A percentile compares a stretch with the other conserved stretches of the same genome.
Conservation (phyloP, 805 yeast species). For the Yarrowia osloensis region DNA sequence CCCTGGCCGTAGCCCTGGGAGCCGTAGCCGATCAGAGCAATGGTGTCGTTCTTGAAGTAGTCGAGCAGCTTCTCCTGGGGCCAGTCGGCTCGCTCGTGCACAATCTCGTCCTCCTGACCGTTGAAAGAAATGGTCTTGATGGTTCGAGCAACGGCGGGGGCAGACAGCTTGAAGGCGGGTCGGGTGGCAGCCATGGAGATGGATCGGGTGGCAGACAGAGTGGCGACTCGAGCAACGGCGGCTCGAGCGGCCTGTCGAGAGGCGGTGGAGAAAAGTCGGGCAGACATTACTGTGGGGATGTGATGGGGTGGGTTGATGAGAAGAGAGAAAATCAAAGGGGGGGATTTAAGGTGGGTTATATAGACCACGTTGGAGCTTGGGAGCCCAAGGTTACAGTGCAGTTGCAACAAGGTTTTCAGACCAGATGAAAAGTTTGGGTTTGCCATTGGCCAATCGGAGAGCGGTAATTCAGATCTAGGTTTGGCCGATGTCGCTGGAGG, state of each 20-base stretch:
- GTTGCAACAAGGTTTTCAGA: background rate
- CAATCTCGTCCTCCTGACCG: constrained; percentile 84
- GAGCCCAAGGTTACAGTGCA: background rate
- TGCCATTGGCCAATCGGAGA: constrained; percentile 22
- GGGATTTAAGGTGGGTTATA: background rate
- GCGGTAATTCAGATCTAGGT: background rate
- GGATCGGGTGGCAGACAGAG: constrained; percentile 58
- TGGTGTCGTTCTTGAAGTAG: constrained; percentile 96
- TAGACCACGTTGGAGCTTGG: background rate
- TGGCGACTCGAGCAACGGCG: constrained; percentile 47
- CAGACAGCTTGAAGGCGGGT: constrained; percentile 48
- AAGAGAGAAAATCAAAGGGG: background rate
- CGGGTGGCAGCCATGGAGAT: constrained; percentile 52
- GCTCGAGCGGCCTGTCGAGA: constrained; percentile 52
- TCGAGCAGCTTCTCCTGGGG: constrained; percentile 94
- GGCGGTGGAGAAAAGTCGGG: constrained; percentile 29
- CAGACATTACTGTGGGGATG: constrained; percentile 1
- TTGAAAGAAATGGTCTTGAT: constrained; percentile 95
- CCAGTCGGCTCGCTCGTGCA: constrained; percentile 99
- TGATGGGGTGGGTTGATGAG: background rate
- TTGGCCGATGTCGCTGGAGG: constrained; percentile 22
- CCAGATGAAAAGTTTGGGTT: background rate
- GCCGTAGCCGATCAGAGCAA: constrained; percentile 98
- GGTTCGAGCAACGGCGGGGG: constrained; percentile 76
- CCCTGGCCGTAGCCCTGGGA: constrained; percentile 99